phyloP scores from a whole-genome alignment of 495 filamentous ascomycete genomes.

The Lasiosphaeria ovina region DNA sequence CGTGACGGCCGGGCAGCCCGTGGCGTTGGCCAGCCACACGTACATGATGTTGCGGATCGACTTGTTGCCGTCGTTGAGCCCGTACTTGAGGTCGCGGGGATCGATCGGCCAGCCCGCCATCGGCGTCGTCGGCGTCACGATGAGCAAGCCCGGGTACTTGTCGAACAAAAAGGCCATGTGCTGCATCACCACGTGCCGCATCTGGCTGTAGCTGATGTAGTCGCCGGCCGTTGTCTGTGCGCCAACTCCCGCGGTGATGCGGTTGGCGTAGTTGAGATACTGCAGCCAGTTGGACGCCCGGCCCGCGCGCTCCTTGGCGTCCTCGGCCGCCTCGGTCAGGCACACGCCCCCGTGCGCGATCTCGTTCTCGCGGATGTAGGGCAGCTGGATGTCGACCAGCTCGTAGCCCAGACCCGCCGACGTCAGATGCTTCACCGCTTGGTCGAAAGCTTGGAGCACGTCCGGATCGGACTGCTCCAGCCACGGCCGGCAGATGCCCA shows the following conservation, averaged over 20 bases:
- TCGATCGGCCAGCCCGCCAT: conserved; percentile 68
- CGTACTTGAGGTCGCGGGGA: conserved; percentile 53
- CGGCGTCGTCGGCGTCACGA: conserved; percentile 78
- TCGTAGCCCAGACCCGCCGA: conserved; percentile 56
- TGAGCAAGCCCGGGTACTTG: conserved; percentile 69
- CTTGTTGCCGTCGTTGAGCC: conserved; percentile 69
- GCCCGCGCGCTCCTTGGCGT: conserved; percentile 27
- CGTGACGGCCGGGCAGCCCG: conserved; percentile 74
- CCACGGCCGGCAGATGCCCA: conserved; percentile 79
- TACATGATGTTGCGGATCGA: conserved; percentile 82
- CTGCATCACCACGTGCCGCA: conserved; percentile 76
- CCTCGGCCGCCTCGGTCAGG: conserved; percentile 61
- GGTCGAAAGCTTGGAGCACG: conserved; percentile 59
- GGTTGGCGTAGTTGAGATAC: conserved; percentile 66
- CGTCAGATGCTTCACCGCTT: conserved; percentile 60
- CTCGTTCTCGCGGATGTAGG: conserved; percentile 71
- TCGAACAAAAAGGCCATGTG: conserved; percentile 75
- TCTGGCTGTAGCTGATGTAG: conserved; percentile 69
- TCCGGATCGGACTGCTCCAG: conserved; percentile 62
- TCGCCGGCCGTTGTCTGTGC: conserved; percentile 63
- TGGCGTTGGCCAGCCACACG: conserved; percentile 82
- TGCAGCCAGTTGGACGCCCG: conserved; percentile 21
- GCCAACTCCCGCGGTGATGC: conserved; percentile 65
- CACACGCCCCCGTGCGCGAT: conserved; percentile 79
- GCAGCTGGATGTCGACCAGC: conserved; percentile 70